Evolutionary conservation across 108 stramenopile genomes (phyloP).

Genomic region (Asterionellopsis glacialis): DNA sequence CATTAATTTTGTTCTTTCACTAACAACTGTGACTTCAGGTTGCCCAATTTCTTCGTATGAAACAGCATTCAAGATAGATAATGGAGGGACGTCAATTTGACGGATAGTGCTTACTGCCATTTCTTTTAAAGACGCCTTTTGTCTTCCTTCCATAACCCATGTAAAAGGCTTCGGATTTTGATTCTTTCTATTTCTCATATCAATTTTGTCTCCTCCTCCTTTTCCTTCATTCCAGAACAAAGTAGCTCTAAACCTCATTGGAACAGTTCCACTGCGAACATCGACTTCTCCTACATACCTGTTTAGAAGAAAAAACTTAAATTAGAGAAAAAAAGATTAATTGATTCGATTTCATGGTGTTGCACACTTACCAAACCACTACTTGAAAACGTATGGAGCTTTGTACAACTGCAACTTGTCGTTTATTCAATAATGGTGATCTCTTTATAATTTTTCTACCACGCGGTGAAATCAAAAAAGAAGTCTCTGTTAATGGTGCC

Average conservation of each 20-base stretch:
- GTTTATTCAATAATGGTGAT: not conserved
- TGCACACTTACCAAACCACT: slow-evolving; percentile 12
- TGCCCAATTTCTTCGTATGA: slow-evolving; percentile 6
- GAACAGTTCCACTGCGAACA: slow-evolving; percentile 20
- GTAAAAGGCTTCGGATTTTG: no score
- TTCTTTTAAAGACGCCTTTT: slow-evolving; percentile 12
- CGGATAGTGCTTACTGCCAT: slow-evolving; percentile 2
- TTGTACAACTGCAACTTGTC: not conserved
- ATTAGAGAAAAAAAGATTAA: no score
- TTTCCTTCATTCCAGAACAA: slow-evolving; percentile 32
- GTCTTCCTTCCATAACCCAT: slow-evolving; percentile 32
- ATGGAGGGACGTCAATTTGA: slow-evolving; percentile 19
- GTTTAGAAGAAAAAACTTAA: no score
- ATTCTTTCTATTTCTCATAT: not conserved
- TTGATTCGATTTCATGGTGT: no score
- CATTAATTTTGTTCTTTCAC: slow-evolving; percentile 11
- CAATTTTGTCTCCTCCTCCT: no score
- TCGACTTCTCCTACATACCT: slow-evolving; percentile 31
- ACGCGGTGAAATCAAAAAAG: no score
- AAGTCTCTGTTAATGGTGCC: no score
- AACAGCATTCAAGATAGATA: slow-evolving; percentile 20
- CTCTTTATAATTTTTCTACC: not conserved
- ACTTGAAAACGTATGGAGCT: slow-evolving; percentile 32
- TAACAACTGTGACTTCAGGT: slow-evolving; percentile 19
- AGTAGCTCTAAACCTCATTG: slow-evolving; percentile 34